Percentiles rank a stretch among this genome's conserved stretches.
Evolutionary conservation across 805 yeast species (phyloP).

Genomic region (Clavispora phyllophila): DNA sequence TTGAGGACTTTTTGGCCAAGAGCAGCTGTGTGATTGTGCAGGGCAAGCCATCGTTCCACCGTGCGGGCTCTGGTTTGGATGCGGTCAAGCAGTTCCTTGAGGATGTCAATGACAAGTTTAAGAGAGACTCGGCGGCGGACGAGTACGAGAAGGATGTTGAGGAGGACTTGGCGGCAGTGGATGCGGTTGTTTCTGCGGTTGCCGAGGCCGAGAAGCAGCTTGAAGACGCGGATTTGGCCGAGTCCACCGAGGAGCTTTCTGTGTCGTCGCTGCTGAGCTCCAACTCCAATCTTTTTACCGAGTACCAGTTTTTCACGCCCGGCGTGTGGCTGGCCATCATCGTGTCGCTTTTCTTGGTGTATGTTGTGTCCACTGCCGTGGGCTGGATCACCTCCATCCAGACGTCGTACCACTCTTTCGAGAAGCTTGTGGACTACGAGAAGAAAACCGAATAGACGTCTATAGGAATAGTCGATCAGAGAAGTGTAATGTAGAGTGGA

Average conservation of each 20-base stretch:
- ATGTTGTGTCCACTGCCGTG: constrained; percentile 57
- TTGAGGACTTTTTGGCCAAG: constrained; percentile 16
- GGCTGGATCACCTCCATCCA: constrained; percentile 67
- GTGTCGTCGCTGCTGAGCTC: constrained; percentile 10
- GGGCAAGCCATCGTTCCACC: constrained; percentile 26
- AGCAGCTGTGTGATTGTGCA: constrained; percentile 20
- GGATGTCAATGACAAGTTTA: constrained; percentile 18
- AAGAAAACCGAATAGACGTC: constrained; percentile 39
- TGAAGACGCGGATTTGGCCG: constrained; percentile 2
- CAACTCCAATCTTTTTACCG: constrained; percentile 45
- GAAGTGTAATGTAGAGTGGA: too few relatives aligned
- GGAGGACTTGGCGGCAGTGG: constrained; percentile 16
- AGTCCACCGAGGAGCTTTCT: constrained; percentile 2
- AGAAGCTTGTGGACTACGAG: constrained; percentile 54
- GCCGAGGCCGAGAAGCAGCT: constrained; percentile 4
- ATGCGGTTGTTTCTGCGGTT: constrained; percentile 4
- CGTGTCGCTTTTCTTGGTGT: constrained; percentile 56
- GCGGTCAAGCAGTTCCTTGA: constrained; percentile 16
- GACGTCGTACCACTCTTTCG: constrained; percentile 79
- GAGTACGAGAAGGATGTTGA: constrained; percentile 2
- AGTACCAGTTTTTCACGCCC: constrained; percentile 69
- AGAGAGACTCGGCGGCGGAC: not conserved
- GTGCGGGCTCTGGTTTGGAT: constrained; percentile 17
- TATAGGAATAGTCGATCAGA: not conserved
- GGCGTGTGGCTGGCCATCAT: constrained; percentile 76